A percentile compares a stretch with the other conserved stretches of the same genome.
Conservation (phyloP, 306 rosid genomes). For the Cicer judaicum region DNA sequence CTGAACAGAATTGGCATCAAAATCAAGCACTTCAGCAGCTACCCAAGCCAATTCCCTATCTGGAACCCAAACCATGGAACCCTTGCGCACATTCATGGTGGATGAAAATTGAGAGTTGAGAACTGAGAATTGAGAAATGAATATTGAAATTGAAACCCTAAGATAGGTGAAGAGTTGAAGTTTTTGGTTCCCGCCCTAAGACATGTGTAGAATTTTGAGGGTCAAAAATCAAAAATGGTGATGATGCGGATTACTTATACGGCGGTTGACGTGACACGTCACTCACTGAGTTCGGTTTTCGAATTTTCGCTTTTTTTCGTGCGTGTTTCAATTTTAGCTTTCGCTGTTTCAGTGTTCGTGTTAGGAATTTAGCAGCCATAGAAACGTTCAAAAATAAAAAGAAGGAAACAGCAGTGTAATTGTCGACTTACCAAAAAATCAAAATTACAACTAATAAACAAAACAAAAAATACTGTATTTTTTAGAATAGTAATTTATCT, state of each 20-base stretch:
- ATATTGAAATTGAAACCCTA: conserved; percentile 60
- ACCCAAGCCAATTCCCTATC: conserved; percentile 77
- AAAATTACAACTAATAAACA: too few species aligned
- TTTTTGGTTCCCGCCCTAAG: conserved; percentile 87
- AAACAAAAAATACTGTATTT: too few species aligned
- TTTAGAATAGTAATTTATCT: too few species aligned
- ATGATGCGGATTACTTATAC: conserved; percentile 44
- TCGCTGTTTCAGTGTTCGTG: not conserved
- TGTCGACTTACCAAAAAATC: not conserved
- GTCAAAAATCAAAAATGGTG: conserved; percentile 52
- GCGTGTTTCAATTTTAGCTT: conserved; percentile 3
- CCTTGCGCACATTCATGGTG: conserved; percentile 71
- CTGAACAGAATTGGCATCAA: conserved; percentile 51
- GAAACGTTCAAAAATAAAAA: not conserved
- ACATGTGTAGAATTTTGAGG: conserved; percentile 41
- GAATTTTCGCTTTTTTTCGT: not conserved
- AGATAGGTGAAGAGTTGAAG: conserved; percentile 27
- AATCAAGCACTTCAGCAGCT: conserved; percentile 71
- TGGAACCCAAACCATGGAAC: conserved; percentile 90
- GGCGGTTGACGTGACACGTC: conserved; percentile 61
- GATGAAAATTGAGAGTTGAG: conserved; percentile 5
- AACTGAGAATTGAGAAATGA: not conserved
- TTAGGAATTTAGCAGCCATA: not conserved
- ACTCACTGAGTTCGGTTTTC: conserved; percentile 3
- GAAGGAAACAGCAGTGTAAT: not conserved